Percentiles rank a stretch among this genome's conserved stretches.
phyloP scores from a whole-genome alignment of 192 early-diverging fungal genomes.

The Podila epicladia region DNA sequence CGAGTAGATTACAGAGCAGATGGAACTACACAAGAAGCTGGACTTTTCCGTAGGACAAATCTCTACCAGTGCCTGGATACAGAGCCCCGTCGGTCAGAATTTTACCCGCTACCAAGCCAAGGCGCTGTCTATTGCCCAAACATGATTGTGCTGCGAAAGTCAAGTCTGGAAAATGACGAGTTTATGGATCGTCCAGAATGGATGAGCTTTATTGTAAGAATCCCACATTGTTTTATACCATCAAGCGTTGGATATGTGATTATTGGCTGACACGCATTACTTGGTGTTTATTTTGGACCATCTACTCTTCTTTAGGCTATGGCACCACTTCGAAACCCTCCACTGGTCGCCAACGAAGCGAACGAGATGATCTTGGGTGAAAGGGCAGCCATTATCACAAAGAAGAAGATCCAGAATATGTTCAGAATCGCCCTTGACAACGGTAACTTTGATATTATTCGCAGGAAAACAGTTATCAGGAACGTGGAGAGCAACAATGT shows the following conservation, averaged over 20 bases:
- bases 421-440: conserved; percentile 57
- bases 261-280: not conserved
- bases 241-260: not conserved
- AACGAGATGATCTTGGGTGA: conserved; percentile 48
- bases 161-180: conserved; percentile 30
- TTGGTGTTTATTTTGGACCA: not conserved
- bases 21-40: conserved; percentile 53
- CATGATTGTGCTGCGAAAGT: conserved; percentile 49
- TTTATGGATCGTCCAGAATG: conserved; percentile 52
- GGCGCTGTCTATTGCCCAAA: conserved; percentile 58
- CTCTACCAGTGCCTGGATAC: conserved; percentile 52
- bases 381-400: conserved; percentile 45
- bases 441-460: conserved; percentile 9
- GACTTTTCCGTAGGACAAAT: conserved; percentile 55
- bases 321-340: conserved; percentile 47
- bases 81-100: conserved; percentile 44
- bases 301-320: conserved; percentile 32
- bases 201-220: conserved; percentile 55
- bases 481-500: not conserved
- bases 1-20: conserved; percentile 42
- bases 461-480: not conserved
- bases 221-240: not conserved
- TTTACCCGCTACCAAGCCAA: conserved; percentile 50
- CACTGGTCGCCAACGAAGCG: conserved; percentile 25
- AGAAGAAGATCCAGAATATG: conserved; percentile 55